These are phyloP conservation scores for Canariomyces notabilis DNA, from an alignment of 2,329 filamentous ascomycete species.

Conservation along the genomic window DNA sequence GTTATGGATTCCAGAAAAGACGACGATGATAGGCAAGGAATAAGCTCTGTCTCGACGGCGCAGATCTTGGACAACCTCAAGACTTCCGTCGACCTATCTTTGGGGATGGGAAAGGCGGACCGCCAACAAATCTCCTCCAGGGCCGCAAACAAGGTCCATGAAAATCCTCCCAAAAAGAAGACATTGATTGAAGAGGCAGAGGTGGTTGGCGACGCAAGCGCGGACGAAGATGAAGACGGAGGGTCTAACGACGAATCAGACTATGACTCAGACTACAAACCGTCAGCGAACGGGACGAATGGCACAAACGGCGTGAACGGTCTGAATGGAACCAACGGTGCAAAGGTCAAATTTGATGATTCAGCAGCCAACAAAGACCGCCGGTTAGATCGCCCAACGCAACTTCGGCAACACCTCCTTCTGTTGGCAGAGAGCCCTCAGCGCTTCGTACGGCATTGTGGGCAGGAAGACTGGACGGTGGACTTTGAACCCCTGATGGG, in stretches of 20 bases:
- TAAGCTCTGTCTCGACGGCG: slow-evolving; percentile 45
- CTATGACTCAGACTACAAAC: slow-evolving; percentile 28
- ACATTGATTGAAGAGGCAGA: slow-evolving; percentile 25
- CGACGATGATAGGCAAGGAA: slow-evolving; percentile 31
- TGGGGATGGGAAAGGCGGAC: slow-evolving; percentile 53
- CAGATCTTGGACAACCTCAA: slow-evolving; percentile 53
- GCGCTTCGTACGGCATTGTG: slow-evolving; percentile 64
- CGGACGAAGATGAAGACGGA: slow-evolving; percentile 34
- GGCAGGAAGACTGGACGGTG: slow-evolving; percentile 73
- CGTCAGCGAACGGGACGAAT: slow-evolving; percentile 17
- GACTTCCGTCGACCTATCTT: slow-evolving; percentile 47
- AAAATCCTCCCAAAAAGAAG: slow-evolving; percentile 24
- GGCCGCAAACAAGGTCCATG: slow-evolving; percentile 44
- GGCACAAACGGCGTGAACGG: slow-evolving; percentile 38
- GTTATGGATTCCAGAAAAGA: slow-evolving; percentile 37
- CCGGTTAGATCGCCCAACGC: slow-evolving; percentile 40
- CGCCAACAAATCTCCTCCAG: slow-evolving; percentile 42
- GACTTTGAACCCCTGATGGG: slow-evolving; percentile 72
- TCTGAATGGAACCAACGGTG: slow-evolving; percentile 27
- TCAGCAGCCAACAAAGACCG: slow-evolving; percentile 36
- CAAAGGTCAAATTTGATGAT: slow-evolving; percentile 51
- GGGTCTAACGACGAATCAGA: slow-evolving; percentile 35
- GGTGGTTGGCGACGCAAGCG: slow-evolving; percentile 32
- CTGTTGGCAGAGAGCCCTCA: slow-evolving; percentile 65
- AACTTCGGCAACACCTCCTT: slow-evolving; percentile 68